Evolutionary conservation across 2,329 filamentous ascomycete genomes (phyloP).

Genomic region (Neodidymelliopsis sp.): DNA sequence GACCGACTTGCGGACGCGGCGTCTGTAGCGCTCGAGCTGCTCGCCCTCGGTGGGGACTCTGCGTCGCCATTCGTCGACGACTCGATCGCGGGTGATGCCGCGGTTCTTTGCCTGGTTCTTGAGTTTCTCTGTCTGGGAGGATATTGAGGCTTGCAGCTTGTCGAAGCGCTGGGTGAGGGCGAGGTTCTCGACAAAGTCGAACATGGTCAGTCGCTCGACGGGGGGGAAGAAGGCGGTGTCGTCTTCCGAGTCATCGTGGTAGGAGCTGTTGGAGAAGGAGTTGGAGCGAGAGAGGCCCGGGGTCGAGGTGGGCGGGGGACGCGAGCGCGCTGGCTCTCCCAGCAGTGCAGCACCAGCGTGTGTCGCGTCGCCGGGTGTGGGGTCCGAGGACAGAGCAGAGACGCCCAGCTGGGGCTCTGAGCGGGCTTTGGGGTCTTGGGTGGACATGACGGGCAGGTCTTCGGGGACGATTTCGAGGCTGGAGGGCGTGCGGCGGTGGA

Average conservation of each 20-base stretch:
- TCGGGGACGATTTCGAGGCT: conserved; percentile 41
- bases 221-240: conserved; percentile 75
- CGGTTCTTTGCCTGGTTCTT: conserved; percentile 81
- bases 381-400: conserved; percentile 33
- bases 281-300: conserved; percentile 73
- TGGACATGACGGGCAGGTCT: conserved; percentile 41
- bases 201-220: conserved; percentile 85
- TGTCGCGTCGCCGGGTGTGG: conserved; percentile 35
- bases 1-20: conserved; percentile 86
- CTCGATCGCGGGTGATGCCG: conserved; percentile 82
- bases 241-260: conserved; percentile 84
- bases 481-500: conserved; percentile 42
- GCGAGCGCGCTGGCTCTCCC: conserved; percentile 56
- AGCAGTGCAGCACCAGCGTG: conserved; percentile 38
- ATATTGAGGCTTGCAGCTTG: conserved; percentile 83
- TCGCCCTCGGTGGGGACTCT: conserved; percentile 88
- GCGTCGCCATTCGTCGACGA: conserved; percentile 91
- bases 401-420: conserved; percentile 44
- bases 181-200: conserved; percentile 93
- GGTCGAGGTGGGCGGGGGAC: conserved; percentile 57
- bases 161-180: conserved; percentile 89
- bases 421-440: conserved; percentile 33
- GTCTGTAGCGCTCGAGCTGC: conserved; percentile 88
- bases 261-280: conserved; percentile 86
- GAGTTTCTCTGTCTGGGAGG: conserved; percentile 84